Base-by-base conservation (phyloP, 306 rosid species). In the Cucumis hystrix region DNA sequence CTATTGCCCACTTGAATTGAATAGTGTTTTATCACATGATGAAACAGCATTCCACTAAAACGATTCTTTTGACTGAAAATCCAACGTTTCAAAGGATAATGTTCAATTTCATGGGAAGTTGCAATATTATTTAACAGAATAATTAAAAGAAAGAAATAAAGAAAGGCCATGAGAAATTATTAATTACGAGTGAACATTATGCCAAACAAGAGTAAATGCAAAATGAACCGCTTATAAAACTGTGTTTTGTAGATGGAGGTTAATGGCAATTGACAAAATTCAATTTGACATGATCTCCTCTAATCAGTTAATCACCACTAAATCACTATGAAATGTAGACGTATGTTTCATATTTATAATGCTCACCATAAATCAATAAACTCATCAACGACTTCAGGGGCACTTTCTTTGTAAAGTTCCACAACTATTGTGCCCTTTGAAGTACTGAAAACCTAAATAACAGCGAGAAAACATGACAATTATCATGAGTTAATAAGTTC, bases 321-420 rank as follows among this genome's bases (percentile, higher is more conserved):
- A 73, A 54, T 30, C 45, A 54, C 11, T 10, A 33, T 52, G 28
- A 72, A 51, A 72, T 18, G 47, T 45, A 23, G 39, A 69, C 39
- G 20, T 18, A 57, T 58, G 43, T 75, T 39, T 57, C 2, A 18
- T 39, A 39, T 17, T 21, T 75, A 10, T 6, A 69, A 62, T 71
- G 89, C 98, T 89, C 80, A 95, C 98, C 98, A 90, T 78, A 92
- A 87, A 87, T 95, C 97, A 72, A 92, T 89, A 89, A 95, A 95
- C 86, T 92, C 95, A 80, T 95, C 98, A 81, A 95, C 98, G 77
- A 87, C 97, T 84, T 95, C 98, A 51, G 98, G 97, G 82, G 97
- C 87, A 73, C 87, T 91, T 7, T 95, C 97, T 90, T 95, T 95
- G 89, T 80, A 62, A 65, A 95, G 89, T 84, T 89, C 89, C 79